phyloP scores from a whole-genome alignment of 2,329 filamentous ascomycete genomes.

The Penicillium sp. region DNA sequence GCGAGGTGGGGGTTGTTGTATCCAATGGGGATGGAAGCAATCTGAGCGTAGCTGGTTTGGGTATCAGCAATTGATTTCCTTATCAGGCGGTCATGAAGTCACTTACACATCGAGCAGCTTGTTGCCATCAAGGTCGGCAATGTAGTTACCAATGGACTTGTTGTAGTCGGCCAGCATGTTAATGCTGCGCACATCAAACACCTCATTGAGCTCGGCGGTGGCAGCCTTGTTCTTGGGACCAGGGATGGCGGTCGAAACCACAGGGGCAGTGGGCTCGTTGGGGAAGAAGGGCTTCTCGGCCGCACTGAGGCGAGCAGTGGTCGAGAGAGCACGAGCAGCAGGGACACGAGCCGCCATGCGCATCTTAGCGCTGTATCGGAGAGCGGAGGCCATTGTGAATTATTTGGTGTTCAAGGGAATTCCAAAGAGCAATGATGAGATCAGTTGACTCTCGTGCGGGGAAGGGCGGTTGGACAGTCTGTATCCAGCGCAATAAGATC shows the following conservation, averaged over 20 bases:
- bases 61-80: neutral
- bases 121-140: constrained; percentile 53
- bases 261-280: constrained; percentile 59
- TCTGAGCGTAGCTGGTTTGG: constrained; percentile 71
- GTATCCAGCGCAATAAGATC: neutral
- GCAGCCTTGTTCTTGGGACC: constrained; percentile 71
- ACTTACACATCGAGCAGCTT: constrained; percentile 52
- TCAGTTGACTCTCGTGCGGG: constrained; percentile 6
- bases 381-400: constrained; percentile 36
- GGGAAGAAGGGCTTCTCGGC: constrained; percentile 55
- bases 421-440: constrained; percentile 1
- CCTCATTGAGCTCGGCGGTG: constrained; percentile 68
- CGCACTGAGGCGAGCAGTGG: constrained; percentile 35
- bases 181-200: constrained; percentile 82
- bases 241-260: constrained; percentile 63
- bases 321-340: constrained; percentile 36
- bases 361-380: constrained; percentile 38
- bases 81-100: neutral
- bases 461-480: constrained; percentile 6
- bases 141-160: constrained; percentile 76
- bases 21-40: constrained; percentile 86
- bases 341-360: constrained; percentile 35
- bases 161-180: constrained; percentile 80
- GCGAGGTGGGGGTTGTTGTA: constrained; percentile 84
- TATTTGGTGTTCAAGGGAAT: neutral